Evolutionary conservation across 805 yeast species (phyloP).

Genomic region (Wickerhamiella sorbophila): DNA sequence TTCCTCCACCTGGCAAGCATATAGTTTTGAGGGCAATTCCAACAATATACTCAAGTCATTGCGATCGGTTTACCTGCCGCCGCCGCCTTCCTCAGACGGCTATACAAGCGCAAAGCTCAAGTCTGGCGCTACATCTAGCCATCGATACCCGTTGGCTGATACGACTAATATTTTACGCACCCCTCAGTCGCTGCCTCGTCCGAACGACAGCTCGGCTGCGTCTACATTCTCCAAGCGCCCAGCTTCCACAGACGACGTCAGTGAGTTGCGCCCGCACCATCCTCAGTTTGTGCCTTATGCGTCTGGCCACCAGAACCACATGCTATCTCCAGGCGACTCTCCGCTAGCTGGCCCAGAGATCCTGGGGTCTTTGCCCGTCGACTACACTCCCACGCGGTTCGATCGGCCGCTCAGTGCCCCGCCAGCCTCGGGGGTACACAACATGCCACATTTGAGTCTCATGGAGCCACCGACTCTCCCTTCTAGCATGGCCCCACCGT

Average conservation of each 20-base stretch:
- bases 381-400: constrained; percentile 1
- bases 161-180: neutral
- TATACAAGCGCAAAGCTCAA: neutral
- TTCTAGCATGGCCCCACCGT: neutral
- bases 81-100: constrained; percentile 24
- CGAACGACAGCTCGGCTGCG: neutral
- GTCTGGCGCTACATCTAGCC: no score
- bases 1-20: neutral
- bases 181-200: constrained; percentile 1
- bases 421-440: neutral
- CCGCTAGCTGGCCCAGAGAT: neutral
- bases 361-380: neutral
- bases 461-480: neutral
- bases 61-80: constrained; percentile 30
- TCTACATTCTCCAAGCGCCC: neutral
- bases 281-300: neutral
- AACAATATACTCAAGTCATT: constrained; percentile 23
- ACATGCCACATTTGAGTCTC: neutral
- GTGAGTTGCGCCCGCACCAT: neutral
- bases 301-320: no score
- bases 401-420: constrained; percentile 3
- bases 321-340: neutral
- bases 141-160: neutral
- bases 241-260: neutral
- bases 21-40: neutral